Conservation (phyloP, 768 basidiomycete species). For the Cystobasidium tubakii region DNA sequence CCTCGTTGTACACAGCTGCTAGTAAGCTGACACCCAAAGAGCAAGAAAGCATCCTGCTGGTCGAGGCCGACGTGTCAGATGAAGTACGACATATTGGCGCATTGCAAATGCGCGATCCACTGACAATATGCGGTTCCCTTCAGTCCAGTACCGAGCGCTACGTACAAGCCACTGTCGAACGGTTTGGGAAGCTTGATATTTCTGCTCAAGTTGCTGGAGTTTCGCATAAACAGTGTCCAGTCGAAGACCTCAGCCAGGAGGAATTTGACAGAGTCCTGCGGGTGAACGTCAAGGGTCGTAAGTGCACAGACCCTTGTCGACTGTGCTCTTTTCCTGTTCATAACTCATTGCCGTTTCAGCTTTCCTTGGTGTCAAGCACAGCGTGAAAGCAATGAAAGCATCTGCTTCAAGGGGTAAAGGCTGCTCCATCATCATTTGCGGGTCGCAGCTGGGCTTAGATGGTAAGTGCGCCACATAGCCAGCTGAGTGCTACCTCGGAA, state of each 20-base stretch:
- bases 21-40: not conserved
- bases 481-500: not conserved
- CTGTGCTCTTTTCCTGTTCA: too few species aligned
- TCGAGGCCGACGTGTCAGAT: not conserved
- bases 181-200: not conserved
- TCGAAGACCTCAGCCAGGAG: not conserved
- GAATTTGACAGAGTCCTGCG: not conserved
- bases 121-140: not conserved
- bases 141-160: not conserved
- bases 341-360: not conserved
- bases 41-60: not conserved
- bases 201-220: slow-evolving; percentile 5
- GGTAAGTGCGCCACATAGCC: not conserved
- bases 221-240: not conserved
- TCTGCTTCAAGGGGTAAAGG: not conserved
- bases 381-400: not conserved
- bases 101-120: not conserved
- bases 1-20: not conserved
- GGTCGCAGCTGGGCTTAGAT: not conserved
- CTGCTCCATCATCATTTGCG: not conserved
- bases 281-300: not conserved
- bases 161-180: not conserved
- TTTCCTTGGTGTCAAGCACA: slow-evolving; percentile 1
- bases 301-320: not conserved
- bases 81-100: not conserved